A percentile compares a stretch with the other conserved stretches of the same genome.
phyloP scores from a whole-genome alignment of 306 rosid species.

The Quercus rubra region DNA sequence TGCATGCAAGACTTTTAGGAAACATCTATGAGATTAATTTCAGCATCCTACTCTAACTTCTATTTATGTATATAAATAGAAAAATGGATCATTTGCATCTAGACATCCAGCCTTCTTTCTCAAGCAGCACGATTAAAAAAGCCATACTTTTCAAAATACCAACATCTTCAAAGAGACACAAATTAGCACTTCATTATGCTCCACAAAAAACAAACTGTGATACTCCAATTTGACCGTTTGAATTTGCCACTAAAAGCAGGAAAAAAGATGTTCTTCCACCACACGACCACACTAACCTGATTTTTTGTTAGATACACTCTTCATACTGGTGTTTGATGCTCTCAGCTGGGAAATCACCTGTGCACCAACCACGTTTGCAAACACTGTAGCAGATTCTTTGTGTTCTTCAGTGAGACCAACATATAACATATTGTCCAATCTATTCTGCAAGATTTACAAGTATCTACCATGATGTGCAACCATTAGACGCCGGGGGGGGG shows the following conservation, averaged over 20 bases:
- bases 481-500: constrained; percentile 23
- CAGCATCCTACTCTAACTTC: not conserved
- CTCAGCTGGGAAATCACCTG: constrained; percentile 94
- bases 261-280: constrained; percentile 3
- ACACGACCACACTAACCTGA: constrained; percentile 43
- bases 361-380: constrained; percentile 90
- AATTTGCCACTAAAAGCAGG: constrained; percentile 12
- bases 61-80: not conserved
- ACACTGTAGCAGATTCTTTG: constrained; percentile 91
- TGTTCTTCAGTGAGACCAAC: constrained; percentile 99
- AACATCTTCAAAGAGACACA: not conserved
- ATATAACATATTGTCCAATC: constrained; percentile 82
- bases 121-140: not conserved
- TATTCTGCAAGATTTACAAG: constrained; percentile 69
- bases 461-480: constrained; percentile 20
- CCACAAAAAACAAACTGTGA: constrained; percentile 10
- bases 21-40: not conserved
- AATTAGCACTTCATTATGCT: constrained; percentile 8
- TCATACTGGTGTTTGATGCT: constrained; percentile 46
- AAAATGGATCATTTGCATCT: not conserved
- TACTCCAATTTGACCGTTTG: constrained; percentile 10
- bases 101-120: not conserved
- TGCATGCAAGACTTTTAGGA: not conserved
- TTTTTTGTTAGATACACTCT: constrained; percentile 31
- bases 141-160: not conserved